These are phyloP conservation scores for Papiliotrema fonsecae DNA, from an alignment of 1,284 basidiomycete species.

Conservation along the genomic window DNA sequence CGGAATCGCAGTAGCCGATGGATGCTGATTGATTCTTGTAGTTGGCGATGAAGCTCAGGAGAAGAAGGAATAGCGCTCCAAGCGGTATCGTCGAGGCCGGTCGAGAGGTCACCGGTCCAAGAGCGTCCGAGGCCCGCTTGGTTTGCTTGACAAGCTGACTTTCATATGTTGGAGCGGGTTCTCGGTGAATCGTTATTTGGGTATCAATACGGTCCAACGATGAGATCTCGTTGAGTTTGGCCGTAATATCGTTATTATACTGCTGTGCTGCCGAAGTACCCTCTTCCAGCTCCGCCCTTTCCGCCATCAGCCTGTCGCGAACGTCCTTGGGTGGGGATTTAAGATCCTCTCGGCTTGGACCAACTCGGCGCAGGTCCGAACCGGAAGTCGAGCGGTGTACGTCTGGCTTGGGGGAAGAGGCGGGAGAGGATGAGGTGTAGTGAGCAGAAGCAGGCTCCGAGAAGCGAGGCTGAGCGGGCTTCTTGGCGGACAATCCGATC, in stretches of 20 bases:
- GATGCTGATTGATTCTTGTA: constrained; percentile 57
- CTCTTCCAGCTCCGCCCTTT: constrained; percentile 14
- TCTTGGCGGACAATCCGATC: constrained; percentile 14
- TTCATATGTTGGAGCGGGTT: constrained; percentile 2
- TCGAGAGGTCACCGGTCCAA: constrained; percentile 12
- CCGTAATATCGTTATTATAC: constrained; percentile 30
- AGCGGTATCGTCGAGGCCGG: constrained; percentile 45
- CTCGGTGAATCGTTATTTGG: constrained; percentile 4
- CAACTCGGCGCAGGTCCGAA: constrained; percentile 27
- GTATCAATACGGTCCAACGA: constrained; percentile 2
- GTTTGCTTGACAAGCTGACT: constrained; percentile 12
- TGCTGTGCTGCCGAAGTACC: constrained; percentile 16
- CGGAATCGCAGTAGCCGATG: constrained; percentile 78
- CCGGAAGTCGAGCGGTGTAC: constrained; percentile 10
- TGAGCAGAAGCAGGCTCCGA: constrained; percentile 23
- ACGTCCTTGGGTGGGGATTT: constrained; percentile 31
- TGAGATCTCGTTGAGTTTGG: constrained; percentile 24
- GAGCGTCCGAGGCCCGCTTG: not conserved
- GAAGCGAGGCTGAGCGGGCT: constrained; percentile 20
- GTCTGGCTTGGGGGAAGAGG: not conserved
- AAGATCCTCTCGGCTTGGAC: constrained; percentile 33
- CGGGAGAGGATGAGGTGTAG: too few relatives aligned
- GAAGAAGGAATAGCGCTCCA: constrained; percentile 49
- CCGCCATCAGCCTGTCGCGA: constrained; percentile 14
- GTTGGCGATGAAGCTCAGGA: constrained; percentile 48